These are phyloP conservation scores for Globisporangium emineosum DNA, from an alignment of 352 stramenopile genomes.

Conservation along the genomic window DNA sequence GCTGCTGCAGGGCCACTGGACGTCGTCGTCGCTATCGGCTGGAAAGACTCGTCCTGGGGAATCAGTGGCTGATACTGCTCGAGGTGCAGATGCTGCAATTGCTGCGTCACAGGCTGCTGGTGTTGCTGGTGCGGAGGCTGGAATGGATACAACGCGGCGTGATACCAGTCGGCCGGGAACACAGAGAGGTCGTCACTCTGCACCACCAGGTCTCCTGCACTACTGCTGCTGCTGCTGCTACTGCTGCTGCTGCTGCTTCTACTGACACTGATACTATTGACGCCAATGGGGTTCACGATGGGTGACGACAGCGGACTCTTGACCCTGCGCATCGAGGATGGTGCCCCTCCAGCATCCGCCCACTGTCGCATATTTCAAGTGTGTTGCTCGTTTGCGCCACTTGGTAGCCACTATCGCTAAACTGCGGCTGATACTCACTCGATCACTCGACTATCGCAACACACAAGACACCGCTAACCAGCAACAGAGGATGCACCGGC, in stretches of 20 bases:
- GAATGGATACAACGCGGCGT: slow-evolving; percentile 7
- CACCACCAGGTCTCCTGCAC: not conserved
- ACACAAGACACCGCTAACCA: not conserved
- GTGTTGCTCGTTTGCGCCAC: not conserved
- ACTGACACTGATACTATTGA: not conserved
- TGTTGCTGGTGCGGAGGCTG: not conserved
- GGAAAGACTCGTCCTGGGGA: slow-evolving; percentile 4
- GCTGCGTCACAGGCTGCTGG: slow-evolving; percentile 2
- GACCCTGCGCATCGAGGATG: not conserved
- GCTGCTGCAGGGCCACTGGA: not conserved
- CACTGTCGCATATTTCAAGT: slow-evolving; percentile 15
- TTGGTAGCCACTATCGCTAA: slow-evolving; percentile 7
- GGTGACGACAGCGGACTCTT: slow-evolving; percentile 16
- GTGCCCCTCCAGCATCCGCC: not conserved
- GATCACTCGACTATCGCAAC: not conserved
- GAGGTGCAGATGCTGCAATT: slow-evolving; percentile 3
- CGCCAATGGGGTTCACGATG: not conserved
- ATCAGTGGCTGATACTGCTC: not conserved
- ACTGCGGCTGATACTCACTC: no score
- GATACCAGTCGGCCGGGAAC: slow-evolving; percentile 5
- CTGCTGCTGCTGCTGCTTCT: slow-evolving; percentile 1
- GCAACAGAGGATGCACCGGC: not conserved
- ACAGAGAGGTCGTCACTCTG: slow-evolving; percentile 12
- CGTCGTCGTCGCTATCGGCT: not conserved
- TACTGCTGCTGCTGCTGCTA: not conserved